Evolutionary conservation across 2,329 filamentous ascomycete genomes (phyloP).

Genomic region (Cephalotrichum gorgonifer): DNA sequence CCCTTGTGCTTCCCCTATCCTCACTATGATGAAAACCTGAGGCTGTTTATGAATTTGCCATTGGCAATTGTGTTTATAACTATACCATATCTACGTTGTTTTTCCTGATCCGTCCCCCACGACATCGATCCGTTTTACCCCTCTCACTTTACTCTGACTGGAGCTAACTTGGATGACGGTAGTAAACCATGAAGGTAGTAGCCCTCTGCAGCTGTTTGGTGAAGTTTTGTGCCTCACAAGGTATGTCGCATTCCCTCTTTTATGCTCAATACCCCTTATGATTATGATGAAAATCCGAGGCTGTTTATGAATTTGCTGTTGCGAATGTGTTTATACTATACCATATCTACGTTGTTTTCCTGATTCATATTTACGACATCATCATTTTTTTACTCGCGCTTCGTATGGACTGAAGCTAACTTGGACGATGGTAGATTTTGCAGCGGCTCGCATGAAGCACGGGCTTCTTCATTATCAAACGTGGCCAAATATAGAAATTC

Average conservation of each 20-base stretch:
- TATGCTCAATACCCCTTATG: neutral
- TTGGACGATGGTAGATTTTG: neutral
- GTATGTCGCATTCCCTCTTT: neutral
- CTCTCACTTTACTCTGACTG: neutral
- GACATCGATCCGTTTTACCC: neutral
- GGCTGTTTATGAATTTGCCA: conserved; percentile 34
- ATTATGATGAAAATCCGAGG: conserved; percentile 31
- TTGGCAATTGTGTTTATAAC: conserved; percentile 1
- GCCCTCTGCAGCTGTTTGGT: neutral
- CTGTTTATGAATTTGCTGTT: conserved; percentile 31
- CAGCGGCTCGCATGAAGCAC: neutral
- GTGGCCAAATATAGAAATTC: too few species aligned
- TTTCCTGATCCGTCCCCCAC: neutral
- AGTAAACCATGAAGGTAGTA: too few species aligned
- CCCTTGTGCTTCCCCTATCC: too few species aligned
- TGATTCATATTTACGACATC: neutral
- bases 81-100: conserved; percentile 6
- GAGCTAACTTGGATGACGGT: neutral
- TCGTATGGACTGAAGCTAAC: neutral
- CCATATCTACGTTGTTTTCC: conserved; percentile 5
- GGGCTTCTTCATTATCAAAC: too few species aligned
- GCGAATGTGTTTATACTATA: conserved; percentile 2
- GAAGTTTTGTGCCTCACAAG: neutral
- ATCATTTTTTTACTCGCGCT: neutral
- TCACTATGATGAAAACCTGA: conserved; percentile 29